Evolutionary conservation across 768 basidiomycete species (phyloP).

Genomic region (Tremella mesenterica): DNA sequence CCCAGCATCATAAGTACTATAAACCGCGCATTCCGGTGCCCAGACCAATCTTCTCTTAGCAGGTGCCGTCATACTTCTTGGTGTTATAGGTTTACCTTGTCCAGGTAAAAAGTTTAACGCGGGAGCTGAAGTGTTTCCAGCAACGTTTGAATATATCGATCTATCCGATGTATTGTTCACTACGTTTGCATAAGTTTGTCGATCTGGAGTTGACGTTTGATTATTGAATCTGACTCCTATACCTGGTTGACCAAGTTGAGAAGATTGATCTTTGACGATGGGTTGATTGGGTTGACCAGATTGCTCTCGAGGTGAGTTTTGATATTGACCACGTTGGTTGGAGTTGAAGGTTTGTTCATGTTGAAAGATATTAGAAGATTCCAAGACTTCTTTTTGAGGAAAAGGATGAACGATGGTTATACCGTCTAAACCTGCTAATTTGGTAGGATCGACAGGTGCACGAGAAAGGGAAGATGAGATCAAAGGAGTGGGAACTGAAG

Average conservation of each 20-base stretch:
- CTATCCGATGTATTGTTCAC: too few species aligned
- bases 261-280: too few species aligned
- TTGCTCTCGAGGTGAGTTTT: too few species aligned
- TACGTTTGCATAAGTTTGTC: too few species aligned
- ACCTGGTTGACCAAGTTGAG: too few species aligned
- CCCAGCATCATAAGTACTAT: conserved; percentile 85
- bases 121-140: conserved; percentile 78
- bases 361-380: conserved; percentile 52
- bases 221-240: too few species aligned
- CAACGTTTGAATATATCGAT: conserved; percentile 65
- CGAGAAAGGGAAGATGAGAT: conserved; percentile 62
- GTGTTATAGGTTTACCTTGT: conserved; percentile 30
- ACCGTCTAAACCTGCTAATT: conserved; percentile 50
- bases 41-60: conserved; percentile 58
- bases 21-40: conserved; percentile 84
- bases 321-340: too few species aligned
- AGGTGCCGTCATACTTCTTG: conserved; percentile 59
- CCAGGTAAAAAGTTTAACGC: conserved; percentile 54
- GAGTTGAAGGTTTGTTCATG: too few species aligned
- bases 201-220: too few species aligned
- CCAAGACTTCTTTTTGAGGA: conserved; percentile 16
- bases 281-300: too few species aligned
- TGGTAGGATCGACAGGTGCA: not conserved
- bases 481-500: conserved; percentile 50
- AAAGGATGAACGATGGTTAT: conserved; percentile 37